Evolutionary conservation across 1,284 basidiomycete species (phyloP).

Genomic region (Flammula alnicola): DNA sequence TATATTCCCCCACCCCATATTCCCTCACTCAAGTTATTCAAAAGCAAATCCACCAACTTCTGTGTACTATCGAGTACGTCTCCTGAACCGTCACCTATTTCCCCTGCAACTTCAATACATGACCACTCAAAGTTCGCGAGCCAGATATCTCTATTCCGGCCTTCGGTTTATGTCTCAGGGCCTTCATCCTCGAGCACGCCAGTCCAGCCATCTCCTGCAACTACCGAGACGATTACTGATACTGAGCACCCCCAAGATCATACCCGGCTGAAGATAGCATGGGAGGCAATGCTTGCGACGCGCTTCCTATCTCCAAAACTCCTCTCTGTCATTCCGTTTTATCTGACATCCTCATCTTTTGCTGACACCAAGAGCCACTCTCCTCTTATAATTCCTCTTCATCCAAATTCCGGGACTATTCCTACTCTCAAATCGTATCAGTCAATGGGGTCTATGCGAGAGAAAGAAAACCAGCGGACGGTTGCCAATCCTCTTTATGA

Average conservation of each 20-base stretch:
- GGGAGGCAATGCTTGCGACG: constrained; percentile 68
- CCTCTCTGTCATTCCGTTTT: constrained; percentile 68
- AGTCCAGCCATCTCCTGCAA: constrained; percentile 1
- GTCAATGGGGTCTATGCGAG: constrained; percentile 18
- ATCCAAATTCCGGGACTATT: constrained; percentile 46
- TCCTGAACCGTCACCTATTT: constrained; percentile 2
- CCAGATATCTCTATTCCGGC: constrained; percentile 3
- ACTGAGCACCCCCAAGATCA: constrained; percentile 62
- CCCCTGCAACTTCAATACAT: constrained; percentile 4
- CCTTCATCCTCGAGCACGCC: constrained; percentile 8
- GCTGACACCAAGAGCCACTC: constrained; percentile 54
- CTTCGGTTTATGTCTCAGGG: constrained; percentile 1
- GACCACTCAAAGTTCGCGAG: not conserved
- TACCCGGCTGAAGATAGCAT: constrained; percentile 59
- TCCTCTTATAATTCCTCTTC: constrained; percentile 58
- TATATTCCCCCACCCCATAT: no score
- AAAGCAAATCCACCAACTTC: constrained; percentile 20
- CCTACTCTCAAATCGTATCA: constrained; percentile 20
- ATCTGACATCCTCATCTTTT: constrained; percentile 64
- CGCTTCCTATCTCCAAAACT: constrained; percentile 61
- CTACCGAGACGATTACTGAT: constrained; percentile 6
- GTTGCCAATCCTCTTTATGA: no score
- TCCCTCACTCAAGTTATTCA: constrained; percentile 15
- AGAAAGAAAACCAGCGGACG: not conserved
- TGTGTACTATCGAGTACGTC: constrained; percentile 13